Evolutionary conservation across 1,139 yeast genomes (phyloP).

Genomic region (Saccharomyces hybrid): DNA sequence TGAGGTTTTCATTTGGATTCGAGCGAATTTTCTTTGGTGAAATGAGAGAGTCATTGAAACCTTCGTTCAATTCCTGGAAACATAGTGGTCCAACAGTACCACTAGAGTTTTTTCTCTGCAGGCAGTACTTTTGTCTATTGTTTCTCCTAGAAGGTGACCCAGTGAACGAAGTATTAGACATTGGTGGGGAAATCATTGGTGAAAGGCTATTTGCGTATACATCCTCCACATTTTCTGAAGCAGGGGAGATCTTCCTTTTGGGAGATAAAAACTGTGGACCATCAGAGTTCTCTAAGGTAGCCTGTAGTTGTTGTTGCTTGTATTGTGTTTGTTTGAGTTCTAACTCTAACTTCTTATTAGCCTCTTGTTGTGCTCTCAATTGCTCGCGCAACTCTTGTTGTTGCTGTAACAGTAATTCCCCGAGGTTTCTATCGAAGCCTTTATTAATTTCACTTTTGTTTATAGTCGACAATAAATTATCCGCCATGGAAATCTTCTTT

Average conservation of each 20-base stretch:
- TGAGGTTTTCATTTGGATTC: background rate
- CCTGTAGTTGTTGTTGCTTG: conserved; percentile 13
- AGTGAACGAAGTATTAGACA: conserved; percentile 3
- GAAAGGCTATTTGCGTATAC: conserved; percentile 1
- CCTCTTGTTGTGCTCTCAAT: conserved; percentile 13
- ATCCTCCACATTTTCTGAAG: background rate
- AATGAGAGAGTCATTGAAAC: background rate
- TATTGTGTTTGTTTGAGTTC: conserved; percentile 11
- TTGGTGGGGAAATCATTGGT: conserved; percentile 6
- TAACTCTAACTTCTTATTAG: conserved; percentile 11
- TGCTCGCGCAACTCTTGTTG: conserved; percentile 14
- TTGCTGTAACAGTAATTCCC: conserved; percentile 10
- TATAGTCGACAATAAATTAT: background rate
- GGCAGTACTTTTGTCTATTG: conserved; percentile 2
- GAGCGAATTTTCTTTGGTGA: background rate
- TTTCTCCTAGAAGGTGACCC: conserved; percentile 9
- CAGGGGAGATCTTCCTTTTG: background rate
- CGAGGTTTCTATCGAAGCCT: conserved; percentile 1
- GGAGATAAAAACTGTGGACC: background rate
- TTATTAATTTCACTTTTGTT: background rate
- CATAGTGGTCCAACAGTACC: background rate
- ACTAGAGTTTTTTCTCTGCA: conserved; percentile 1
- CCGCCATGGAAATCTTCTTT: background rate
- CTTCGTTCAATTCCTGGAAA: background rate
- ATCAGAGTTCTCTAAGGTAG: conserved; percentile 4